phyloP scores from a whole-genome alignment of 2,329 filamentous ascomycete genomes.

The Fusarium setosum region DNA sequence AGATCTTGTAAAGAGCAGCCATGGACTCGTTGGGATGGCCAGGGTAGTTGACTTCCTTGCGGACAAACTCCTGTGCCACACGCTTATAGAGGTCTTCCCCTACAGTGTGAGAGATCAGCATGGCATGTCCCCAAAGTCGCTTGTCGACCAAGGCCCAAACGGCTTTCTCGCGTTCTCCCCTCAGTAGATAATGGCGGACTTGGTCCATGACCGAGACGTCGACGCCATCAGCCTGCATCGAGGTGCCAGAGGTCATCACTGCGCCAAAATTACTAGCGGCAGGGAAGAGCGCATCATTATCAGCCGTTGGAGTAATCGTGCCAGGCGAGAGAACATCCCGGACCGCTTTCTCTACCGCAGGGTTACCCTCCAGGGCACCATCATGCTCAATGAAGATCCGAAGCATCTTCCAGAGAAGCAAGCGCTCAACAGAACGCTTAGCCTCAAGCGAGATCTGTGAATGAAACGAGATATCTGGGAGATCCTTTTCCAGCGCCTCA shows the following conservation, averaged over 20 bases:
- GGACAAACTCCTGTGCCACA: conserved; percentile 94
- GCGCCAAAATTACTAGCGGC: conserved; percentile 38
- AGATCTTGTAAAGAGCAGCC: conserved; percentile 90
- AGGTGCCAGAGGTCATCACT: conserved; percentile 42
- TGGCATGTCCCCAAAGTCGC: conserved; percentile 94
- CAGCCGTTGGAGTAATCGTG: conserved; percentile 38
- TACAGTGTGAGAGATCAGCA: conserved; percentile 84
- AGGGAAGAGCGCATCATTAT: conserved; percentile 41
- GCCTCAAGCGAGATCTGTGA: conserved; percentile 67
- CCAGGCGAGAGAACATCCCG: conserved; percentile 78
- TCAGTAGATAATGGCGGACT: conserved; percentile 78
- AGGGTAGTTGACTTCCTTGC: conserved; percentile 89
- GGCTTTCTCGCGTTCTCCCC: conserved; percentile 88
- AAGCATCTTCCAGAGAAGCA: conserved; percentile 89
- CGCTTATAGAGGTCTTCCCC: conserved; percentile 90
- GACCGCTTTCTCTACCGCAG: conserved; percentile 78
- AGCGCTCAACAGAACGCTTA: conserved; percentile 81
- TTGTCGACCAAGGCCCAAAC: conserved; percentile 95
- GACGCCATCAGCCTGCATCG: conserved; percentile 71
- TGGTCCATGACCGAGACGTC: conserved; percentile 77
- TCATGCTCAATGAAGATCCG: conserved; percentile 87
- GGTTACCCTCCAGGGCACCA: conserved; percentile 79
- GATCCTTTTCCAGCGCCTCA: conserved; percentile 73
- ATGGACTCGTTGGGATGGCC: conserved; percentile 87
- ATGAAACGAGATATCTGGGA: conserved; percentile 61